Evolutionary conservation across 495 filamentous ascomycete genomes (phyloP).

Genomic region (Hypoxylon perforatum): DNA sequence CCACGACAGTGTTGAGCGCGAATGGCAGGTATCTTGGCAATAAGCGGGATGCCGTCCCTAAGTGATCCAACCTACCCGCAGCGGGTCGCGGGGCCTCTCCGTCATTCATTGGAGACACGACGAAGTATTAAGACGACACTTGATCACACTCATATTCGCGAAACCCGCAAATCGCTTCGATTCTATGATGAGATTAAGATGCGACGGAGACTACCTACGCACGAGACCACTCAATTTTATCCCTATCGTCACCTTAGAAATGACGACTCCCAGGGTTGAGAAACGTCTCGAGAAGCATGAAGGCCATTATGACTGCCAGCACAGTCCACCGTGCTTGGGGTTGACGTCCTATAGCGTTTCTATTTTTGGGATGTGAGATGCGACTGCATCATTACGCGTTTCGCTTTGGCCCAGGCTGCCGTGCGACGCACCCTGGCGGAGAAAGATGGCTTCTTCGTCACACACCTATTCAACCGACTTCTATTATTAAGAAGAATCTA

Average conservation of each 20-base stretch:
- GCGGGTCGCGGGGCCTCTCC: not conserved
- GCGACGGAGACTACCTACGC: too few relatives aligned
- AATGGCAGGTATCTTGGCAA: not conserved
- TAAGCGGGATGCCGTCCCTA: not conserved
- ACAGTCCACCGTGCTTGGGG: not conserved
- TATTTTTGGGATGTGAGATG: not conserved
- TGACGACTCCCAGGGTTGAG: too few relatives aligned
- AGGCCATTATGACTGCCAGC: too few relatives aligned
- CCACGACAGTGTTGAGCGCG: not conserved
- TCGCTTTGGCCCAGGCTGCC: constrained; percentile 9
- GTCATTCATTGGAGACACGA: not conserved
- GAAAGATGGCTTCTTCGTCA: not conserved
- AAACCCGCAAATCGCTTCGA: too few relatives aligned
- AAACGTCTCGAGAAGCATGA: too few relatives aligned
- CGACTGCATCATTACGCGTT: not conserved
- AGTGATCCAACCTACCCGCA: not conserved
- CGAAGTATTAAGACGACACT: not conserved
- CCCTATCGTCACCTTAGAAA: too few relatives aligned
- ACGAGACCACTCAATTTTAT: too few relatives aligned
- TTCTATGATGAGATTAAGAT: too few relatives aligned
- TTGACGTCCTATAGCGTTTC: not conserved
- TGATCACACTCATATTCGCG: too few relatives aligned
- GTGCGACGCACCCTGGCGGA: not conserved
- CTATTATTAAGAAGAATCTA: not conserved
- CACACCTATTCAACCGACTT: not conserved